These are phyloP conservation scores for Schwanniomyces occidentalis DNA, from an alignment of 805 yeast genomes.

Conservation along the genomic window DNA sequence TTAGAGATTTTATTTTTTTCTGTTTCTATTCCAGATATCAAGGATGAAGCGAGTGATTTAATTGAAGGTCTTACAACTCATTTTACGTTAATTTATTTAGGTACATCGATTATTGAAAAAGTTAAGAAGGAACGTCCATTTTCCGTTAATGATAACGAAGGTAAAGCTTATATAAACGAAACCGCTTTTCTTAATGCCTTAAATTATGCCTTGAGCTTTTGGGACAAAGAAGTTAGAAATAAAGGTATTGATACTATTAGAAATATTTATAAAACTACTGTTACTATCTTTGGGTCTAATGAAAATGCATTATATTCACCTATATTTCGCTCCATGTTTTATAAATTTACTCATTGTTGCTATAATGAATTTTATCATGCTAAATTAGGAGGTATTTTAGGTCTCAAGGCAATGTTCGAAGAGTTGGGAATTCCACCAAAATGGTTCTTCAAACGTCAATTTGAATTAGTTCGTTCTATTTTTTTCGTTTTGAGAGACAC, in stretches of 20 bases:
- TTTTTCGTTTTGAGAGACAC: slow-evolving; percentile 90
- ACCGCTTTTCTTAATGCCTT: slow-evolving; percentile 73
- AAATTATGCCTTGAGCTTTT: slow-evolving; percentile 76
- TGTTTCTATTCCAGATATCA: slow-evolving; percentile 69
- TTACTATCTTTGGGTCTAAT: slow-evolving; percentile 62
- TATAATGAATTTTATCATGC: slow-evolving; percentile 85
- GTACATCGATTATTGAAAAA: slow-evolving; percentile 68
- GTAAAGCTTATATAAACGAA: slow-evolving; percentile 67
- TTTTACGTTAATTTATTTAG: slow-evolving; percentile 73
- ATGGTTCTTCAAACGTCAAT: slow-evolving; percentile 77
- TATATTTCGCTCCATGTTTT: slow-evolving; percentile 70
- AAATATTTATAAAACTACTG: slow-evolving; percentile 59
- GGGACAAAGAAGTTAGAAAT: slow-evolving; percentile 65
- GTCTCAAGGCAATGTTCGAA: slow-evolving; percentile 69
- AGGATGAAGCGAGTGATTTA: slow-evolving; percentile 63
- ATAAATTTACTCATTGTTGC: slow-evolving; percentile 86
- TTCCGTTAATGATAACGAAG: slow-evolving; percentile 77
- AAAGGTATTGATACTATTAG: slow-evolving; percentile 71
- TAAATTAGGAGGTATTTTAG: slow-evolving; percentile 87
- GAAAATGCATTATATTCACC: slow-evolving; percentile 73
- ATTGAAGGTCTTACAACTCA: slow-evolving; percentile 74
- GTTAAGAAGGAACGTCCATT: slow-evolving; percentile 69
- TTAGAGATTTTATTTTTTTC: slow-evolving; percentile 74
- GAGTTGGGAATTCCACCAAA: slow-evolving; percentile 66
- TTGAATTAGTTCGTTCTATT: slow-evolving; percentile 82